A percentile compares a stretch with the other conserved stretches of the same genome.
phyloP scores from a whole-genome alignment of 2,329 filamentous ascomycete species.

The Clonostachys sp. region DNA sequence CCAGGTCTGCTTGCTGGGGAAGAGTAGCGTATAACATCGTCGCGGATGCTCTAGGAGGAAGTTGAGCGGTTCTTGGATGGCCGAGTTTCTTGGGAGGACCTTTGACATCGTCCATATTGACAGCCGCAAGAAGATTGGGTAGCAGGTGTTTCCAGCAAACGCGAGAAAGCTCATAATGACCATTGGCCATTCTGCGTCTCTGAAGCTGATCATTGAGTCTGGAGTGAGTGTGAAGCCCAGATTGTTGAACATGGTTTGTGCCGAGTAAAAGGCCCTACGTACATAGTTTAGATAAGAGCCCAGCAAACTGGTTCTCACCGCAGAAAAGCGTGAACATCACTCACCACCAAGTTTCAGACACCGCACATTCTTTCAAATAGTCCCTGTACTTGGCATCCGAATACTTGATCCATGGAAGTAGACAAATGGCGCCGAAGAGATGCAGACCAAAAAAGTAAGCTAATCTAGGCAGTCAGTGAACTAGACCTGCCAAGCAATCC shows the following conservation, averaged over 20 bases:
- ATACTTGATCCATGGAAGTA: conserved; percentile 41
- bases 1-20: conserved; percentile 56
- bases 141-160: conserved; percentile 49
- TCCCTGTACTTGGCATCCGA: conserved; percentile 31
- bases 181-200: conserved; percentile 33
- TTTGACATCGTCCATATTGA: conserved; percentile 53
- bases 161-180: conserved; percentile 43
- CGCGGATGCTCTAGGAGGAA: conserved; percentile 61
- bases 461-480: conserved; percentile 5
- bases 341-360: conserved; percentile 43
- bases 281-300: neutral
- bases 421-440: conserved; percentile 38
- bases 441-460: conserved; percentile 40
- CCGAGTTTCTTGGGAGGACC: conserved; percentile 27
- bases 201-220: conserved; percentile 46
- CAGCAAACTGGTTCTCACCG: neutral
- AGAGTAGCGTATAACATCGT: conserved; percentile 58
- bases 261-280: conserved; percentile 39
- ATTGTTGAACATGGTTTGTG: conserved; percentile 47
- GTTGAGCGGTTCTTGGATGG: conserved; percentile 36
- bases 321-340: conserved; percentile 5
- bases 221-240: conserved; percentile 50
- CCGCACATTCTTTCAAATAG: conserved; percentile 28
- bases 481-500: neutral
- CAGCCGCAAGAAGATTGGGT: conserved; percentile 53